Conservation (phyloP, 129 eudicot genomes). For the Flaveria linearis region DNA sequence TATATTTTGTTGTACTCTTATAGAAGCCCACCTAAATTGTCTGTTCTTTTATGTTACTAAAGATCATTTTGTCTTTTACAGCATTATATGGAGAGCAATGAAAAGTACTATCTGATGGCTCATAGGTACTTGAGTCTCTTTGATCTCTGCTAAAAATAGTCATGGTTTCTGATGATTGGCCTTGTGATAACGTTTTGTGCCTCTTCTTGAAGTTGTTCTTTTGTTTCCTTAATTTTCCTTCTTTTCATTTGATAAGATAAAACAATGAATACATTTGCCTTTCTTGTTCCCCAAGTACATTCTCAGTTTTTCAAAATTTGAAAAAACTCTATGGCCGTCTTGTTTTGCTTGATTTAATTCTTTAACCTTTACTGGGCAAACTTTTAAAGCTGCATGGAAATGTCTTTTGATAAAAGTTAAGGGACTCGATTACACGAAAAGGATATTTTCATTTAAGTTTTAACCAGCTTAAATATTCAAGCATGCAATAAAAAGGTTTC, state of each 20-base stretch:
- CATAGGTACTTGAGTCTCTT: slow-evolving; percentile 63
- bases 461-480: neutral
- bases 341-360: neutral
- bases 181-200: neutral
- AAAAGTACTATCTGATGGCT: slow-evolving; percentile 96
- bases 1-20: slow-evolving; percentile 6
- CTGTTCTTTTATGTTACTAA: slow-evolving; percentile 21
- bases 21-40: slow-evolving; percentile 10
- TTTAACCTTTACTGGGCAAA: neutral
- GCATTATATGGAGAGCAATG: slow-evolving; percentile 98
- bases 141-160: slow-evolving; percentile 5
- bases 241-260: neutral
- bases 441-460: neutral
- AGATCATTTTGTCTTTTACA: slow-evolving; percentile 39
- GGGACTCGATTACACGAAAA: neutral
- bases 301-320: neutral
- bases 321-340: neutral
- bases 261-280: neutral
- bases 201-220: neutral
- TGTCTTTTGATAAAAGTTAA: neutral
- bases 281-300: neutral
- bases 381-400: neutral
- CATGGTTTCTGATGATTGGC: slow-evolving; percentile 2
- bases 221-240: neutral
- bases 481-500: neutral